These are phyloP conservation scores for Trichaptum fuscoviolaceum DNA, from an alignment of 768 basidiomycete genomes.

Conservation along the genomic window DNA sequence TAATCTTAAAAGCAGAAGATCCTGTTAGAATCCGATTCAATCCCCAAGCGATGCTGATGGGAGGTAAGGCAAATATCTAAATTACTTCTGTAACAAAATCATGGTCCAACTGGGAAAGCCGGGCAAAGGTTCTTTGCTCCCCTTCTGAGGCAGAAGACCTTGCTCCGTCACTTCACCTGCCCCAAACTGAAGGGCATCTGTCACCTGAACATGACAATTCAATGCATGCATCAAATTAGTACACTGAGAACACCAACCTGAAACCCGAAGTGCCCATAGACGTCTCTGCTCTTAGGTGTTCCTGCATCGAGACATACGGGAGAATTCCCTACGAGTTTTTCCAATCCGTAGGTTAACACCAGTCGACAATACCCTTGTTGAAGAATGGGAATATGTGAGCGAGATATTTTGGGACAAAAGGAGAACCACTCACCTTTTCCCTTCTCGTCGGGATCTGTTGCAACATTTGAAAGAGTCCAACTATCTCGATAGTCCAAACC, in stretches of 20 bases:
- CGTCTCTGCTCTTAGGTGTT: conserved; percentile 14
- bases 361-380: conserved; percentile 15
- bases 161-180: not conserved
- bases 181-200: not conserved
- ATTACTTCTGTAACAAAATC: not conserved
- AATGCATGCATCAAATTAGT: not conserved
- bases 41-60: too few species aligned
- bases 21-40: too few species aligned
- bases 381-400: not conserved
- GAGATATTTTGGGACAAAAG: not conserved
- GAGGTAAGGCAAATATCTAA: conserved; percentile 4
- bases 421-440: conserved; percentile 11
- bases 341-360: conserved; percentile 16
- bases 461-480: conserved; percentile 15
- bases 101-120: not conserved
- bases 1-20: too few species aligned
- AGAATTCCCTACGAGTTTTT: conserved; percentile 13
- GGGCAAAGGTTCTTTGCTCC: not conserved
- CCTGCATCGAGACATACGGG: conserved; percentile 17
- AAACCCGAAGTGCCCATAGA: conserved; percentile 19
- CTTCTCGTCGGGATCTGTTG: conserved; percentile 15
- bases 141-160: not conserved
- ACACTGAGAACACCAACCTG: conserved; percentile 9
- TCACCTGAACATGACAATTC: not conserved
- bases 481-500: conserved; percentile 11